Conservation (phyloP, 148 eudicot species). For the Vaccinium vitisidaea region DNA sequence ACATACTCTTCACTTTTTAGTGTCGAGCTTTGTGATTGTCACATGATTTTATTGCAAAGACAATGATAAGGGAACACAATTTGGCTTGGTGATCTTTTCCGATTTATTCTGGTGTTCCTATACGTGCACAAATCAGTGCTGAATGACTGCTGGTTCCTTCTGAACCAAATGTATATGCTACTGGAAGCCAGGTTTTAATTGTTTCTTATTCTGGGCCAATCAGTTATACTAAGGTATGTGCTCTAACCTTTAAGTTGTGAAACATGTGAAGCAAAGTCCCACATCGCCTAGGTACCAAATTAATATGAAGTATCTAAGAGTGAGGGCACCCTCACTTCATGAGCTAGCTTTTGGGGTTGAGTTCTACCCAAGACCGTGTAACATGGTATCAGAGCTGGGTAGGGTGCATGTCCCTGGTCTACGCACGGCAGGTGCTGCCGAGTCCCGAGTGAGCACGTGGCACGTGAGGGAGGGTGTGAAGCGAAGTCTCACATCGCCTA, state of each 20-base stretch:
- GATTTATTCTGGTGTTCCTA: background rate
- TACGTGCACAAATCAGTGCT: background rate
- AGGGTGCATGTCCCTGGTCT: no score
- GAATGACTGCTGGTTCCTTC: background rate
- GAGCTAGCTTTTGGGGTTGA: no score
- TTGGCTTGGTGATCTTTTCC: background rate
- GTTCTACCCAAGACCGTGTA: no score
- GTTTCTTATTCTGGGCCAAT: background rate
- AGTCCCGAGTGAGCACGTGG: no score
- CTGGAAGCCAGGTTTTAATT: background rate
- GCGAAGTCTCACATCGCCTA: no score
- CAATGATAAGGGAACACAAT: background rate
- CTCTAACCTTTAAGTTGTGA: background rate
- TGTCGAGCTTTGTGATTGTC: background rate
- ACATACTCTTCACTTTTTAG: background rate
- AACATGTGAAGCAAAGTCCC: no score
- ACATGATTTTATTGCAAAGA: background rate
- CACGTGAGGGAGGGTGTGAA: no score
- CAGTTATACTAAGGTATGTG: background rate
- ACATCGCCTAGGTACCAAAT: no score
- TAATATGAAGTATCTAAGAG: no score
- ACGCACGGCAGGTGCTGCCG: no score
- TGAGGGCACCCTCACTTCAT: no score
- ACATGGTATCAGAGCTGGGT: no score
- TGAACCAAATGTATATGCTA: background rate